Evolutionary conservation across 768 basidiomycete genomes (phyloP).

Genomic region (Guyanaporus albipodus): DNA sequence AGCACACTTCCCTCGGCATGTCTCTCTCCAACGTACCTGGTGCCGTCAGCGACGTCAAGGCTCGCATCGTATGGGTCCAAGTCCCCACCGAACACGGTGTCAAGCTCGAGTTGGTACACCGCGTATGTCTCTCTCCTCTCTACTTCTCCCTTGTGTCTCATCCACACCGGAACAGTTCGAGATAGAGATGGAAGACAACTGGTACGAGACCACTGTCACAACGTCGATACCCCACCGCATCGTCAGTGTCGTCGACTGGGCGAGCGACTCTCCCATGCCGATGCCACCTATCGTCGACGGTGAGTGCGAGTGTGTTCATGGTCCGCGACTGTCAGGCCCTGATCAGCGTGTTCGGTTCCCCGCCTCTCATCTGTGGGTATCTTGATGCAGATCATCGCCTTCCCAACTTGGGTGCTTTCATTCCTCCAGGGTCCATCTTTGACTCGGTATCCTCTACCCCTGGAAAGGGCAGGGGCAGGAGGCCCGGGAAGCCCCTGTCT

Average conservation of each 20-base stretch:
- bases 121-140: conserved; percentile 12
- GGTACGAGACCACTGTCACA: conserved; percentile 90
- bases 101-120: conserved; percentile 66
- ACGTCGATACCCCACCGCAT: conserved; percentile 70
- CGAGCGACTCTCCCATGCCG: conserved; percentile 63
- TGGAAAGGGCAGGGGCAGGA: conserved; percentile 1
- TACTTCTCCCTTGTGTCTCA: background rate
- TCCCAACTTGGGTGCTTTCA: conserved; percentile 26
- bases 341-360: background rate
- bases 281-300: conserved; percentile 12
- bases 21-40: conserved; percentile 53
- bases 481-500: conserved; percentile 9
- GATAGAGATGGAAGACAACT: conserved; percentile 92
- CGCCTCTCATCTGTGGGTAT: background rate
- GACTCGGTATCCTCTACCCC: conserved; percentile 11
- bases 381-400: conserved; percentile 13
- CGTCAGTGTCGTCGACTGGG: conserved; percentile 93
- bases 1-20: conserved; percentile 36
- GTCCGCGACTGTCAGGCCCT: conserved; percentile 2
- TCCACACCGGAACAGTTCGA: conserved; percentile 52
- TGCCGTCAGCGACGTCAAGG: conserved; percentile 76
- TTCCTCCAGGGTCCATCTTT: conserved; percentile 19
- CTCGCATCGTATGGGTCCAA: conserved; percentile 75
- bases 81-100: conserved; percentile 64
- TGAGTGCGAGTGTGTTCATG: conserved; percentile 9